Evolutionary conservation across 1,284 basidiomycete species (phyloP).

Genomic region (Puccinia coronata): DNA sequence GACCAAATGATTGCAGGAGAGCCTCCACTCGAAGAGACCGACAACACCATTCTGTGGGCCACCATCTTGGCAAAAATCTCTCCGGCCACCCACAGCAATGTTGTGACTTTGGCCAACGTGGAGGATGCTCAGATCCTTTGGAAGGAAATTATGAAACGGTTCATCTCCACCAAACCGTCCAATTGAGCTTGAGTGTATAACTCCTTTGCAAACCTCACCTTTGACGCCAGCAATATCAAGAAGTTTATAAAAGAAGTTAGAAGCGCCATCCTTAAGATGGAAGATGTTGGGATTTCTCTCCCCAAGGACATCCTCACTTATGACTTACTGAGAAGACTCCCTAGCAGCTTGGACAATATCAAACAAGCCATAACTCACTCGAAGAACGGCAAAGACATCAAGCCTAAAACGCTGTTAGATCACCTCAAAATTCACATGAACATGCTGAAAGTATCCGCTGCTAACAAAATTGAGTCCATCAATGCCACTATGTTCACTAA

Average conservation of each 20-base stretch:
- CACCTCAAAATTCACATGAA: too few relatives aligned
- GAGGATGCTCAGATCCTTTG: too few relatives aligned
- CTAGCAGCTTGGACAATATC: not conserved
- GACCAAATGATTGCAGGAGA: not conserved
- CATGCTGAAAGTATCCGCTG: too few relatives aligned
- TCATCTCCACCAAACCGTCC: not conserved
- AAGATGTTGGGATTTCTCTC: not conserved
- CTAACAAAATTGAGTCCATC: too few relatives aligned
- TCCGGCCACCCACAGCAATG: not conserved
- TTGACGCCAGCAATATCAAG: not conserved
- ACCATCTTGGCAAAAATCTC: not conserved
- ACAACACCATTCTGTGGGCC: not conserved
- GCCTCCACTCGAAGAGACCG: not conserved
- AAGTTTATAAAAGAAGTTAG: conserved; percentile 1
- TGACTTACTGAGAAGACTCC: not conserved
- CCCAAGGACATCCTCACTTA: not conserved
- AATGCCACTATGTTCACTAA: too few relatives aligned
- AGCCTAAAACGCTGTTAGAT: not conserved
- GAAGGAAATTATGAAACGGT: too few relatives aligned
- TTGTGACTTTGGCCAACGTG: not conserved
- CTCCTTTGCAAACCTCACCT: not conserved
- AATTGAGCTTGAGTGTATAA: not conserved
- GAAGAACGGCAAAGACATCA: not conserved
- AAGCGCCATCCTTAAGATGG: not conserved
- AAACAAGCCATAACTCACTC: not conserved